Evolutionary conservation across 108 stramenopile genomes (phyloP).

Genomic region (Cyclotella cryptica): DNA sequence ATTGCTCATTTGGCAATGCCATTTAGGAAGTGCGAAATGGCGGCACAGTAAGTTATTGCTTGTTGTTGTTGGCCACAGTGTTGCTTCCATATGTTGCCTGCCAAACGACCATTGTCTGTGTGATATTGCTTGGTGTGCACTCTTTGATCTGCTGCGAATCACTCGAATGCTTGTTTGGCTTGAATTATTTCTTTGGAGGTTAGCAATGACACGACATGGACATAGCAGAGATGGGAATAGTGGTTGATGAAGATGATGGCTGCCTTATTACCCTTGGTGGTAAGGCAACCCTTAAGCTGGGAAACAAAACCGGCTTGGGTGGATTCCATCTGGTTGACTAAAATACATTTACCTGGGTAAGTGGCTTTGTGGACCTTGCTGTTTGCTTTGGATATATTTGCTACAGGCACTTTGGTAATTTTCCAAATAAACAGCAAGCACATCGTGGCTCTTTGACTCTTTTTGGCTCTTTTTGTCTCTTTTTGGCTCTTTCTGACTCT

Average conservation of each 20-base stretch:
- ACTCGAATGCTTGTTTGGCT: no score
- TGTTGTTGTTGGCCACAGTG: slow-evolving; percentile 1
- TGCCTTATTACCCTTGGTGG: not conserved
- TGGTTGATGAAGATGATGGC: slow-evolving; percentile 6
- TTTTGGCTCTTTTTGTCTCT: not conserved
- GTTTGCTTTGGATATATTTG: not conserved
- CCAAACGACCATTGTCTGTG: slow-evolving; percentile 9
- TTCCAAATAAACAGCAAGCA: not conserved
- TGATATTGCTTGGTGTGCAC: slow-evolving; percentile 1
- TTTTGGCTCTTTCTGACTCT: not conserved
- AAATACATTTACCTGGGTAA: not conserved
- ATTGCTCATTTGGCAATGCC: slow-evolving; percentile 42
- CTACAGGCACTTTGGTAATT: not conserved
- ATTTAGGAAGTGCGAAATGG: slow-evolving; percentile 33
- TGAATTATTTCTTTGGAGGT: no score
- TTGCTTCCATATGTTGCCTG: not conserved
- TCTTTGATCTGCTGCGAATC: slow-evolving; percentile 33
- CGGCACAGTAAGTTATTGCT: slow-evolving; percentile 41
- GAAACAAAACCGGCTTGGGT: no score
- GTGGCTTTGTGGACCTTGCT: slow-evolving; percentile 5
- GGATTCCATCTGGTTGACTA: not conserved
- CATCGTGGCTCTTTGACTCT: not conserved
- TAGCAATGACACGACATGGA: no score
- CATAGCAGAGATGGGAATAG: slow-evolving; percentile 9
- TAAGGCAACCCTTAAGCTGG: not conserved